These are phyloP conservation scores for Chaetomium globosum DNA, from an alignment of 2,329 filamentous ascomycete genomes.

Conservation along the genomic window DNA sequence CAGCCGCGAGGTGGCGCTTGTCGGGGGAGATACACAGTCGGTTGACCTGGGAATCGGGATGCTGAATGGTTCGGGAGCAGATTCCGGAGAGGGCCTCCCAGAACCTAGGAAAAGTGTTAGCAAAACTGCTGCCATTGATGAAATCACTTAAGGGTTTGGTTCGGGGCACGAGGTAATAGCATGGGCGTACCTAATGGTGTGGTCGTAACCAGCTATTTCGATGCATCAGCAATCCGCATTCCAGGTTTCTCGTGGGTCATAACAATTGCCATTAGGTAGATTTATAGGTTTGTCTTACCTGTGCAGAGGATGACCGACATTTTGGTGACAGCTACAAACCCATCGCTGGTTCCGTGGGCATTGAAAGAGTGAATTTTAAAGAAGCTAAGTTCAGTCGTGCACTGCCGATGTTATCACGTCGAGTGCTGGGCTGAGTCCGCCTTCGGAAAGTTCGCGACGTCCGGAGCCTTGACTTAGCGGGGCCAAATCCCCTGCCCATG, in stretches of 20 bases:
- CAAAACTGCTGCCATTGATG: neutral
- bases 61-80: slow-evolving; percentile 95
- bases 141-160: slow-evolving; percentile 4
- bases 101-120: slow-evolving; percentile 61
- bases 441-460: neutral
- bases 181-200: slow-evolving; percentile 58
- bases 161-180: neutral
- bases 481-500: neutral
- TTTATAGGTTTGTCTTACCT: slow-evolving; percentile 45
- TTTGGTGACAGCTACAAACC: slow-evolving; percentile 28
- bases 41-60: slow-evolving; percentile 97
- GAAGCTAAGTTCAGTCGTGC: neutral
- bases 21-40: slow-evolving; percentile 97
- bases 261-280: neutral
- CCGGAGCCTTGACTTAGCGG: neutral
- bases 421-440: neutral
- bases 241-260: neutral
- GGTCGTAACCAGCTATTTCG: slow-evolving; percentile 60
- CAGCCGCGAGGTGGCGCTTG: slow-evolving; percentile 91
- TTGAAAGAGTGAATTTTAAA: neutral
- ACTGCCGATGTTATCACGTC: neutral
- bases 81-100: slow-evolving; percentile 98
- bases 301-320: slow-evolving; percentile 68
- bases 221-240: slow-evolving; percentile 30
- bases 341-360: slow-evolving; percentile 22